phyloP scores from a whole-genome alignment of 2,329 filamentous ascomycete species.

The Phyllosticta capitalensis region DNA sequence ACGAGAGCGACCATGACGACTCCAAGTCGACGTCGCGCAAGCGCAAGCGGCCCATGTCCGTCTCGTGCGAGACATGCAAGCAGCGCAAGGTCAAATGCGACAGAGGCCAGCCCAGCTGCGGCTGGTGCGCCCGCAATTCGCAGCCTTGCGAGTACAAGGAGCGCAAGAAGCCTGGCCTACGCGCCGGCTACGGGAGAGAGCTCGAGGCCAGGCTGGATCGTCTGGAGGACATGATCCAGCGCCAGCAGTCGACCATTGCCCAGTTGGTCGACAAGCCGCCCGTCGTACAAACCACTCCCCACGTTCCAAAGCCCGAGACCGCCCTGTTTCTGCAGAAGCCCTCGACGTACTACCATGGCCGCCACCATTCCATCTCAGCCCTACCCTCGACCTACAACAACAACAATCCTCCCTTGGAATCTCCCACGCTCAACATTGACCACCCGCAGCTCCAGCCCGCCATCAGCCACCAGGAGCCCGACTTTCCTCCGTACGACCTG shows the following conservation, averaged over 20 bases:
- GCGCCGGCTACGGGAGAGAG: slow-evolving; percentile 52
- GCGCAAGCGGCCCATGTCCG: slow-evolving; percentile 42
- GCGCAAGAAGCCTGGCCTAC: slow-evolving; percentile 57
- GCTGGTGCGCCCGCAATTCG: slow-evolving; percentile 60
- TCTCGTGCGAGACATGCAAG: slow-evolving; percentile 66
- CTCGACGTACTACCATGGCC: slow-evolving; percentile 21
- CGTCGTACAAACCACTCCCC: slow-evolving; percentile 27
- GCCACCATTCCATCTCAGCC: slow-evolving; percentile 8
- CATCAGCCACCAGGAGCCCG: slow-evolving; percentile 26
- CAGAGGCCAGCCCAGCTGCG: slow-evolving; percentile 64
- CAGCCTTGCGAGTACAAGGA: slow-evolving; percentile 60
- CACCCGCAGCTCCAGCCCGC: slow-evolving; percentile 10
- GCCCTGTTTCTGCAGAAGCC: slow-evolving; percentile 39
- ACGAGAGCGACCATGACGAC: slow-evolving; percentile 22
- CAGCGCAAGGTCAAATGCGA: slow-evolving; percentile 65
- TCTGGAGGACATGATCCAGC: slow-evolving; percentile 35
- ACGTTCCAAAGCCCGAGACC: slow-evolving; percentile 35
- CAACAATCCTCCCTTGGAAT: slow-evolving; percentile 41
- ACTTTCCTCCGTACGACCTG: slow-evolving; percentile 52
- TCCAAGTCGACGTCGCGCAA: slow-evolving; percentile 34
- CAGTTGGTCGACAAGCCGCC: slow-evolving; percentile 32
- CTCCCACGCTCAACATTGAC: slow-evolving; percentile 47
- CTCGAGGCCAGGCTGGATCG: slow-evolving; percentile 48
- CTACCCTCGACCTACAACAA: slow-evolving; percentile 19
- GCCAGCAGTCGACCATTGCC: slow-evolving; percentile 38